phyloP scores from a whole-genome alignment of 1,139 yeast species.

The Groenewaldozyma auringiensis region DNA sequence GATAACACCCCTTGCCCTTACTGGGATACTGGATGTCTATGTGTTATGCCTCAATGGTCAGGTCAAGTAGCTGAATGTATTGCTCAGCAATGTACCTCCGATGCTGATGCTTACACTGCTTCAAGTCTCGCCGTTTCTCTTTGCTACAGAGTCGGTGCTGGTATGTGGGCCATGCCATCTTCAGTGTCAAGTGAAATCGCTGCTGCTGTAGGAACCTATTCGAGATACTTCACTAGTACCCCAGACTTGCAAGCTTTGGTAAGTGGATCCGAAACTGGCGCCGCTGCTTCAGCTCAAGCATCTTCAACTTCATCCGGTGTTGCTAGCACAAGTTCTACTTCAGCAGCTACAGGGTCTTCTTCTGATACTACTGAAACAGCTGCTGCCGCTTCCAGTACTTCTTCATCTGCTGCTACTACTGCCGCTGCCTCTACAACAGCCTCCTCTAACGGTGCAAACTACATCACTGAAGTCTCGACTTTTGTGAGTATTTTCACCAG shows the following conservation, averaged over 20 bases:
- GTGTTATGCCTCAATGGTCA: slow-evolving; percentile 48
- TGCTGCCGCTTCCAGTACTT: slow-evolving; percentile 3
- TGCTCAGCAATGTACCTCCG: slow-evolving; percentile 35
- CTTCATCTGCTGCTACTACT: slow-evolving; percentile 5
- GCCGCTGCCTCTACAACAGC: slow-evolving; percentile 7
- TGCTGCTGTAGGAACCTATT: slow-evolving; percentile 5
- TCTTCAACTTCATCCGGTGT: slow-evolving; percentile 6
- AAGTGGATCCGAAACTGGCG: slow-evolving; percentile 9
- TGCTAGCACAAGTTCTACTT: slow-evolving; percentile 5
- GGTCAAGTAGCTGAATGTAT: slow-evolving; percentile 42
- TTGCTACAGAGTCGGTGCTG: slow-evolving; percentile 41
- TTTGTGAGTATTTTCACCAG: neutral
- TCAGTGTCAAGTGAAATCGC: slow-evolving; percentile 13
- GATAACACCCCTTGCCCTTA: slow-evolving; percentile 36
- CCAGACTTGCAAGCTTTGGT: neutral
- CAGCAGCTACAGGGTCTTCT: slow-evolving; percentile 2
- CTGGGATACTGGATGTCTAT: slow-evolving; percentile 48
- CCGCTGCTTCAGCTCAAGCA: slow-evolving; percentile 7
- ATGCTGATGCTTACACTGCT: slow-evolving; percentile 35
- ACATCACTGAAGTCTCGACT: neutral
- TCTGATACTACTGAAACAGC: slow-evolving; percentile 7
- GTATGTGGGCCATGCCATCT: slow-evolving; percentile 36
- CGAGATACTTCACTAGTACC: neutral
- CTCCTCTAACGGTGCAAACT: neutral
- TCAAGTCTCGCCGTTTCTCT: slow-evolving; percentile 40